phyloP scores from a whole-genome alignment of 2,329 filamentous ascomycete species.

The Alternaria consortialis region DNA sequence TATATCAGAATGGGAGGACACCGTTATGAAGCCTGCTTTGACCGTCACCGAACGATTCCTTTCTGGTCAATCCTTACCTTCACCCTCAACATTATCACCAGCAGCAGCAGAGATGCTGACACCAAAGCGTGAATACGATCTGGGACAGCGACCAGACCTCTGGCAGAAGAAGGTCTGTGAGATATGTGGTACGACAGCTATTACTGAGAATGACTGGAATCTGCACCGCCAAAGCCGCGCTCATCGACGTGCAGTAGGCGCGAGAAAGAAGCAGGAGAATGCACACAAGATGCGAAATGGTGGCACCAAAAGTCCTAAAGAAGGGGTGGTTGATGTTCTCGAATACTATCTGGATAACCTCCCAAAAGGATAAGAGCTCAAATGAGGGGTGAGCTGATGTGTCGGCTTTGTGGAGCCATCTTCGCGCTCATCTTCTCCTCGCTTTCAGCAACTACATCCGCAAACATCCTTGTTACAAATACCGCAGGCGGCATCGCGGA shows the following conservation, averaged over 20 bases:
- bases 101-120: slow-evolving; percentile 66
- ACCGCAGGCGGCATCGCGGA: neutral
- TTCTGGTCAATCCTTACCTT: slow-evolving; percentile 59
- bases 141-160: slow-evolving; percentile 54
- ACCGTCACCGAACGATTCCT: slow-evolving; percentile 72
- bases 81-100: slow-evolving; percentile 63
- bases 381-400: neutral
- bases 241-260: slow-evolving; percentile 57
- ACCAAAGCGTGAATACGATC: slow-evolving; percentile 62
- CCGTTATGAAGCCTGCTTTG: slow-evolving; percentile 73
- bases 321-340: slow-evolving; percentile 34
- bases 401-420: neutral
- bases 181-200: slow-evolving; percentile 68
- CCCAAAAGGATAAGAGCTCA: neutral
- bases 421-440: too few species aligned
- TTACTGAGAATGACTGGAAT: slow-evolving; percentile 66
- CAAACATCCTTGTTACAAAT: neutral
- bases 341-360: slow-evolving; percentile 31
- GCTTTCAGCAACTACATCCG: neutral
- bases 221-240: slow-evolving; percentile 64
- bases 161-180: slow-evolving; percentile 71
- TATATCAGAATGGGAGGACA: slow-evolving; percentile 65
- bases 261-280: slow-evolving; percentile 40
- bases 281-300: slow-evolving; percentile 5
- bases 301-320: slow-evolving; percentile 5